Percentiles rank a stretch among this genome's conserved stretches.
Evolutionary conservation across 805 yeast species (phyloP).

Genomic region (Saturnispora besseyi): DNA sequence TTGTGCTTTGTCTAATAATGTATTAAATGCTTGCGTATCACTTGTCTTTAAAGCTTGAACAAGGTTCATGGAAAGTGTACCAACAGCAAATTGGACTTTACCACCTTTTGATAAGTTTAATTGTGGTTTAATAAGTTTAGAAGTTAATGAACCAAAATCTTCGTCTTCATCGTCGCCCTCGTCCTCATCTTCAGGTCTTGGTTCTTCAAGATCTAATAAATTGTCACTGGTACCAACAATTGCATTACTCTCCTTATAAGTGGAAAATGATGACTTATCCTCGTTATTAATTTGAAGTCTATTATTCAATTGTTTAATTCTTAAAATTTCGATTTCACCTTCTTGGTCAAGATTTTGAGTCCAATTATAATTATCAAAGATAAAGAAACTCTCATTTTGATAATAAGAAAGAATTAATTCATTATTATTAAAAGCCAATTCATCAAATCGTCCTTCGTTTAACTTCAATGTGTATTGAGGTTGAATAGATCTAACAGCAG

Average conservation of each 20-base stretch:
- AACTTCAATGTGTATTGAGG: slow-evolving; percentile 38
- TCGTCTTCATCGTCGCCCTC: slow-evolving; percentile 35
- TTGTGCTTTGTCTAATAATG: slow-evolving; percentile 51
- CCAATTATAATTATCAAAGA: slow-evolving; percentile 50
- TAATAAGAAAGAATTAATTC: slow-evolving; percentile 47
- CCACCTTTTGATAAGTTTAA: slow-evolving; percentile 22
- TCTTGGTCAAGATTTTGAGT: slow-evolving; percentile 21
- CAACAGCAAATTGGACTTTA: slow-evolving; percentile 50
- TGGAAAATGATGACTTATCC: slow-evolving; percentile 18
- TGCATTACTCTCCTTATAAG: slow-evolving; percentile 20
- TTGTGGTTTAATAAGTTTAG: slow-evolving; percentile 32
- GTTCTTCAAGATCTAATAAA: slow-evolving; percentile 43
- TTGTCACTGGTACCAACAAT: slow-evolving; percentile 42
- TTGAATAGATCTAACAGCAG: slow-evolving; percentile 43
- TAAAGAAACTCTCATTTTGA: slow-evolving; percentile 49
- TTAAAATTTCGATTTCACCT: slow-evolving; percentile 17
- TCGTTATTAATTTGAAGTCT: slow-evolving; percentile 35
- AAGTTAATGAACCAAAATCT: slow-evolving; percentile 39
- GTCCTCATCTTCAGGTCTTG: slow-evolving; percentile 36
- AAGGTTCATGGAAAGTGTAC: slow-evolving; percentile 74
- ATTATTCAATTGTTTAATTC: slow-evolving; percentile 20
- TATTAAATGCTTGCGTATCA: slow-evolving; percentile 79
- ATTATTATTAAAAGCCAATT: slow-evolving; percentile 23
- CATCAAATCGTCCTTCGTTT: slow-evolving; percentile 23
- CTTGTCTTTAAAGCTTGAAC: slow-evolving; percentile 82